Conservation (phyloP, 2,329 filamentous ascomycete genomes). For the Paecilomyces variotii region DNA sequence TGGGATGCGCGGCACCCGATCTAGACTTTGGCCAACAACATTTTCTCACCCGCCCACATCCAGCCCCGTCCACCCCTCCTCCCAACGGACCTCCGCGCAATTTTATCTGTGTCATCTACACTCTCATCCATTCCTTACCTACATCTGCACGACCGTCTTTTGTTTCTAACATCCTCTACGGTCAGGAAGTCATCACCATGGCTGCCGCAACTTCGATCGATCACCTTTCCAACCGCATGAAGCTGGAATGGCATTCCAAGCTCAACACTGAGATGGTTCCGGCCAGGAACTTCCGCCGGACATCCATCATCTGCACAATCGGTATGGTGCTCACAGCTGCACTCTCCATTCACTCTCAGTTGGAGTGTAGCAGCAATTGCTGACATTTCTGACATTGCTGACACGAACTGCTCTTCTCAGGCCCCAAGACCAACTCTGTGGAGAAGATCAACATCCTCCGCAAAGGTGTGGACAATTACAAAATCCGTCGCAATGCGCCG, state of each 20-base stretch:
- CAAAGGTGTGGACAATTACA: slow-evolving; percentile 39
- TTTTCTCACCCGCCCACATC: slow-evolving; percentile 25
- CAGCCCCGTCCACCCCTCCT: slow-evolving; percentile 5
- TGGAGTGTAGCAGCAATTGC: neutral
- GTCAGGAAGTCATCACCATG: slow-evolving; percentile 1
- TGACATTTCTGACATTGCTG: neutral
- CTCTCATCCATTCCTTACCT: slow-evolving; percentile 1
- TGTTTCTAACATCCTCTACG: neutral
- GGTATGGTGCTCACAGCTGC: slow-evolving; percentile 43
- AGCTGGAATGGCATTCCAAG: slow-evolving; percentile 62
- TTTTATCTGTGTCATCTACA: slow-evolving; percentile 14
- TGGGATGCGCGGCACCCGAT: slow-evolving; percentile 5
- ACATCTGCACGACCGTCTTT: neutral
- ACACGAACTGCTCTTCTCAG: slow-evolving; percentile 23
- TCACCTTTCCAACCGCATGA: slow-evolving; percentile 71
- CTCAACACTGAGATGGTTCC: slow-evolving; percentile 87
- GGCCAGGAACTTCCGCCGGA: slow-evolving; percentile 84
- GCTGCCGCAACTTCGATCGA: slow-evolving; percentile 51
- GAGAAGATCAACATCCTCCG: slow-evolving; percentile 95
- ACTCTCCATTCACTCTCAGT: neutral
- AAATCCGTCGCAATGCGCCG: neutral
- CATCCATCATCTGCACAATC: slow-evolving; percentile 98
- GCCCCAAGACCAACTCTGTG: slow-evolving; percentile 96
- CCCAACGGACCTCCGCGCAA: slow-evolving; percentile 9
- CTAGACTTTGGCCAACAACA: slow-evolving; percentile 22